Evolutionary conservation across 2,329 filamentous ascomycete genomes (phyloP).

Genomic region (Xylaria sp.): DNA sequence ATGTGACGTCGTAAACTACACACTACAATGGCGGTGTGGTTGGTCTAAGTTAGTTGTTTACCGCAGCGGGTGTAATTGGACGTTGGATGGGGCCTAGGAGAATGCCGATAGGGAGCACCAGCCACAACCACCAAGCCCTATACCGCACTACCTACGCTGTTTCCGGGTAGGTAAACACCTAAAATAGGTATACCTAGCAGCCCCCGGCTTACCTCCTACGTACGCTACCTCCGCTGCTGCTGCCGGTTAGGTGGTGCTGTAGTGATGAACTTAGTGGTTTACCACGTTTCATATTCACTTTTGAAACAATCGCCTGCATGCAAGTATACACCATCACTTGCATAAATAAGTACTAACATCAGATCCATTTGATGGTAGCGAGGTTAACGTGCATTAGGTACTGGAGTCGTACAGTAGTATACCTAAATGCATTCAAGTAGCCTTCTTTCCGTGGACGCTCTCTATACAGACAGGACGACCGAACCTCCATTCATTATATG

Average conservation of each 20-base stretch:
- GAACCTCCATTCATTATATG: neutral
- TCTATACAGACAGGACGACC: neutral
- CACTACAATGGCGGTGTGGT: constrained; percentile 14
- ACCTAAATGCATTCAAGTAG: too few relatives aligned
- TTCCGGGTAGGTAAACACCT: neutral
- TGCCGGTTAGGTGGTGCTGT: neutral
- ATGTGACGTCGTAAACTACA: constrained; percentile 25
- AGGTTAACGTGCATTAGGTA: neutral
- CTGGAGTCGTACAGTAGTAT: neutral
- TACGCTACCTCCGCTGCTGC: neutral
- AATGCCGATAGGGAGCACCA: constrained; percentile 8
- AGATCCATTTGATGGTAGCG: neutral
- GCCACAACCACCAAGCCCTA: constrained; percentile 20
- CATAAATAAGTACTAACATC: neutral
- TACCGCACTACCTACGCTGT: neutral
- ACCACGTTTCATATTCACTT: neutral
- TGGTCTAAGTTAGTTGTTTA: constrained; percentile 5
- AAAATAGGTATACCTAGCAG: neutral
- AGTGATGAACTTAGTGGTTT: neutral
- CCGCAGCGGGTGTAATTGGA: neutral
- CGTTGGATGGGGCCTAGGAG: constrained; percentile 11
- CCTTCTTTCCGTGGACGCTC: neutral
- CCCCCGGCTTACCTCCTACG: neutral
- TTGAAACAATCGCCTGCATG: constrained; percentile 5
- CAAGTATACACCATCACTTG: neutral